Evolutionary conservation across 2,329 filamentous ascomycete species (phyloP).

Genomic region (Claviceps cyperi): DNA sequence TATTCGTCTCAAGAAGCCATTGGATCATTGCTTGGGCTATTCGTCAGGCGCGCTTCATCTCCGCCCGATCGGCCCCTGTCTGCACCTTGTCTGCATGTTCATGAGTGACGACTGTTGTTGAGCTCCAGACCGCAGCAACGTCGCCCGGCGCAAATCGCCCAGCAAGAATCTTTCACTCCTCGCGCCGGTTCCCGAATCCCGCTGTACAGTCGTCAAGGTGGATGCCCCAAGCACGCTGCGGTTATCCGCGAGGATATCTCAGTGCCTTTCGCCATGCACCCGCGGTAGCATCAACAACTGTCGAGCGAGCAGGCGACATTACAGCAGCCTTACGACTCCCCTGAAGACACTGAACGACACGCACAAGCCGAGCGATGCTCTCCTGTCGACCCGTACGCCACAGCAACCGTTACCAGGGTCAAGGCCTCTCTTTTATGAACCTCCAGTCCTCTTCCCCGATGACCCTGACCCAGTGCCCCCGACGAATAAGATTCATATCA

Average conservation of each 20-base stretch:
- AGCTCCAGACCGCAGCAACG: neutral
- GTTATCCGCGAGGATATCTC: slow-evolving; percentile 28
- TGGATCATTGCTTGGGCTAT: too few species aligned
- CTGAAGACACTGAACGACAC: slow-evolving; percentile 12
- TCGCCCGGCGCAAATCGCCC: neutral
- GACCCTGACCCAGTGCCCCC: slow-evolving; percentile 16
- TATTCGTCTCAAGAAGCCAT: too few species aligned
- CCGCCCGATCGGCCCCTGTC: too few species aligned
- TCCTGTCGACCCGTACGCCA: slow-evolving; percentile 10
- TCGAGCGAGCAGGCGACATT: slow-evolving; percentile 23
- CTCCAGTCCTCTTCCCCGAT: slow-evolving; percentile 21
- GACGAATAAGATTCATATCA: slow-evolving; percentile 25
- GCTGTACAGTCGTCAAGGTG: slow-evolving; percentile 16
- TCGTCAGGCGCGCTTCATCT: too few species aligned
- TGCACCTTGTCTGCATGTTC: too few species aligned
- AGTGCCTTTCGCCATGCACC: slow-evolving; percentile 22
- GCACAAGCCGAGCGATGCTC: slow-evolving; percentile 11
- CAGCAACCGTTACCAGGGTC: slow-evolving; percentile 6
- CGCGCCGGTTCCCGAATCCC: neutral
- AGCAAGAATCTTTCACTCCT: neutral
- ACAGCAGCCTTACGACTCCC: slow-evolving; percentile 16
- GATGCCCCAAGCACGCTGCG: slow-evolving; percentile 25
- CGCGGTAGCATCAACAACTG: slow-evolving; percentile 23
- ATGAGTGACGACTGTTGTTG: neutral
- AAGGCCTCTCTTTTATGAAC: slow-evolving; percentile 17